These are phyloP conservation scores for Trichomonascus vanleenenianus DNA, from an alignment of 805 yeast genomes.

Conservation along the genomic window DNA sequence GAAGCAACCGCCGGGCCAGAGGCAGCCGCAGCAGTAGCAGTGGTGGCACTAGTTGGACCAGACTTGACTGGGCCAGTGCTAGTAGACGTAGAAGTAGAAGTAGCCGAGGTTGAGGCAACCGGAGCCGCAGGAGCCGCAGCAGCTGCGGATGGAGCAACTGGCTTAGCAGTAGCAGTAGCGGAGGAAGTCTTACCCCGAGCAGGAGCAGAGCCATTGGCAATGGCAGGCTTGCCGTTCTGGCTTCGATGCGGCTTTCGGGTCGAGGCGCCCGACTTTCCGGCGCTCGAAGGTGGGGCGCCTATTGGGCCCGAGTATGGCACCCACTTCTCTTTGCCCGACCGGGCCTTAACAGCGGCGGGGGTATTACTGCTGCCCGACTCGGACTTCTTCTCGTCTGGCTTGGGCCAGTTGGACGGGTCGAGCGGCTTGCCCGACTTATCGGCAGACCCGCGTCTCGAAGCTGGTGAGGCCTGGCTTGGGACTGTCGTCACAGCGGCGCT, in stretches of 20 bases:
- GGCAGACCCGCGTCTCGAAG: conserved; percentile 1
- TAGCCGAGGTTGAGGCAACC: too few relatives aligned
- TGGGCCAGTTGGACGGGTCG: conserved; percentile 20
- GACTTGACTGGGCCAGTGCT: too few relatives aligned
- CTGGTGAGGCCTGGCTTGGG: not conserved
- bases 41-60: not conserved
- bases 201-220: too few relatives aligned
- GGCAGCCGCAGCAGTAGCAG: too few relatives aligned
- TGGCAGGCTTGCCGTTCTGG: too few relatives aligned
- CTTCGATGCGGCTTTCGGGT: too few relatives aligned
- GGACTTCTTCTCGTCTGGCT: conserved; percentile 21
- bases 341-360: conserved; percentile 10
- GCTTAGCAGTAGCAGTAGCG: too few relatives aligned
- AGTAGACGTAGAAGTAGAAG: too few relatives aligned
- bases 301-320: conserved; percentile 5
- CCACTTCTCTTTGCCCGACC: conserved; percentile 58
- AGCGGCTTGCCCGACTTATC: conserved; percentile 5
- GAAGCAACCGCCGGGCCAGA: too few relatives aligned
- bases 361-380: conserved; percentile 15
- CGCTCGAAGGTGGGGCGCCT: not conserved
- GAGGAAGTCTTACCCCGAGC: too few relatives aligned
- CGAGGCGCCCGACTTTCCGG: conserved; percentile 7
- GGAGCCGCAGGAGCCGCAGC: conserved; percentile 1
- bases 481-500: not conserved
- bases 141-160: not conserved